phyloP scores from a whole-genome alignment of 768 basidiomycete genomes.

The Xerocomus potaroensis region DNA sequence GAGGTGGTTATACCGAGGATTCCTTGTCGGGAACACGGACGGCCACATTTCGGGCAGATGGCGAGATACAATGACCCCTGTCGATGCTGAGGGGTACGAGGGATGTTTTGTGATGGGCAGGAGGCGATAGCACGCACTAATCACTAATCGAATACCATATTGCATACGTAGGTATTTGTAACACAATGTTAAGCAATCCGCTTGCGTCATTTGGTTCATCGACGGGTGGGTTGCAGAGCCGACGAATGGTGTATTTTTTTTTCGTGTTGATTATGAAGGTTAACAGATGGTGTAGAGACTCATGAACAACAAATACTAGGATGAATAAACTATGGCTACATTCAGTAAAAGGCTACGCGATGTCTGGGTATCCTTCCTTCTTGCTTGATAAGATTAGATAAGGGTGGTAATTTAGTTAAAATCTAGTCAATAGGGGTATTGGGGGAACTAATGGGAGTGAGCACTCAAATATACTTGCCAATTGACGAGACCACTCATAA shows the following conservation, averaged over 20 bases:
- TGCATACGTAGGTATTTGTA: slow-evolving; percentile 36
- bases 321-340: slow-evolving; percentile 19
- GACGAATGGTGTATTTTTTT: too few species aligned
- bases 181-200: too few species aligned
- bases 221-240: too few species aligned
- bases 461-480: too few species aligned
- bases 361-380: background rate
- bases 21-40: slow-evolving; percentile 64
- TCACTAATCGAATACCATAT: too few species aligned
- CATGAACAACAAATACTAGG: background rate
- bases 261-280: background rate
- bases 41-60: slow-evolving; percentile 80
- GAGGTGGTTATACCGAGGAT: slow-evolving; percentile 83
- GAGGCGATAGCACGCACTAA: too few species aligned
- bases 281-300: background rate
- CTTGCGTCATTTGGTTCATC: too few species aligned
- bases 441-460: slow-evolving; percentile 2
- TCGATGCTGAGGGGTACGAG: slow-evolving; percentile 69
- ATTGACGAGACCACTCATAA: too few species aligned
- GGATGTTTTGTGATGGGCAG: slow-evolving; percentile 79
- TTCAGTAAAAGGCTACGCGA: slow-evolving; percentile 2
- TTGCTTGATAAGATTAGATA: background rate
- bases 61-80: slow-evolving; percentile 76
- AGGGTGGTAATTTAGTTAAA: background rate
- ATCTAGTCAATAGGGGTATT: background rate